Base-by-base conservation (phyloP, 495 filamentous ascomycete species). In the Filosporella fistucella region DNA sequence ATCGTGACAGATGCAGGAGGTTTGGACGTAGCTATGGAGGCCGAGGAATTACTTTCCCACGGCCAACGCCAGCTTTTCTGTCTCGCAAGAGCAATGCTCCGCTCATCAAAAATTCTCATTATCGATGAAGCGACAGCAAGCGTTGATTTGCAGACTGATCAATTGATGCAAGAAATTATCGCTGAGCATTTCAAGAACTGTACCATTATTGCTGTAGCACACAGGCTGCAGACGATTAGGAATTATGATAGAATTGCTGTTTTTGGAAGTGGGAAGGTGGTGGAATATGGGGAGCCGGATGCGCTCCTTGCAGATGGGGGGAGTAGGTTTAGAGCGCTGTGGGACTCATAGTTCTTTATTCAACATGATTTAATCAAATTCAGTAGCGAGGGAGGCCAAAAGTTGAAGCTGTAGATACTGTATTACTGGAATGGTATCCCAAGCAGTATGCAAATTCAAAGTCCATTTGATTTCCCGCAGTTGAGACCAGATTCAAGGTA, bases 171-270 rank as follows among this genome's bases (percentile, higher is more conserved):
- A 59, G 60, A 66, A 29, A 82, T 80, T 38, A 61, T 86, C 41
- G 71, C 71, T 21, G 68, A 71, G 26, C 66, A 81, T 45, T 95
- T 95, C 71, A 70, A 78, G 39, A 82, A 94, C 60, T 81, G 89
- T 22, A 98, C 93, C n/a, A 95, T 98, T 63, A 88, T 98, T 58
- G 96, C 91, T 2, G 94, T 98, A 57, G 91, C 91, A 38, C 91
- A 97, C 65, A 81, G 91, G 33, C 89, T 98, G 67, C 91, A 95
- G 67, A 95, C 87, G 17, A 94, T 96, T 62, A 78, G 93, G 18
- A 87, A 95, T 65, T 90, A 84, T 34, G 89, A 96, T 65, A 77
- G 86, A 25, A 88, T 96, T 45, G 80, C 94, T 28, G 90, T 95
- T 29, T 78, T 96, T 2, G 85, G 91, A 37, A 77, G 81, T 43